phyloP scores from a whole-genome alignment of 305 asterid species.

The Salvia sclarea region DNA sequence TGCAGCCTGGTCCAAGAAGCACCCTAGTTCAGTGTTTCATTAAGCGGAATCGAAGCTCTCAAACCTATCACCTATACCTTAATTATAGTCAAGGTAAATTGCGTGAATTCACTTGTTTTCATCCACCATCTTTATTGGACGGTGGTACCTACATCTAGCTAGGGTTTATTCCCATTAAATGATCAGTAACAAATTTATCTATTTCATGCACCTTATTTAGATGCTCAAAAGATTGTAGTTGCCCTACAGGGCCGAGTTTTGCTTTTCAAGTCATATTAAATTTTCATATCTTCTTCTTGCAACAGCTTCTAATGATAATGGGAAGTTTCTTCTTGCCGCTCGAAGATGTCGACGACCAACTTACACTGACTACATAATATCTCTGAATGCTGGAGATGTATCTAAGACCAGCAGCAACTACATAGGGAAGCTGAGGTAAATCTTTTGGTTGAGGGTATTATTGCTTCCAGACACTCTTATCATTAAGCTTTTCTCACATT shows the following conservation, averaged over 20 bases:
- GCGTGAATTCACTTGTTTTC: not conserved
- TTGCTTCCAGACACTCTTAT: not conserved
- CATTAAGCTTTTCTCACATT: conserved; percentile 15
- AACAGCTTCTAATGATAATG: conserved; percentile 86
- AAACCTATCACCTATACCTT: conserved; percentile 76
- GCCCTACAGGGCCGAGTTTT: not conserved
- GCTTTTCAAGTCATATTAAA: not conserved
- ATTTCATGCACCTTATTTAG: not conserved
- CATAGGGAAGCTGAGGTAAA: conserved; percentile 85
- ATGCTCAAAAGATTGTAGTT: not conserved
- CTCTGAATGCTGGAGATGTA: conserved; percentile 74
- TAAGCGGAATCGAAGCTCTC: conserved; percentile 70
- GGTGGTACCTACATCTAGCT: not conserved
- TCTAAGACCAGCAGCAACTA: conserved; percentile 73
- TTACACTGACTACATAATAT: conserved; percentile 75
- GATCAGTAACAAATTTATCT: not conserved
- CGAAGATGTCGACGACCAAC: conserved; percentile 85
- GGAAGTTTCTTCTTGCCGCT: conserved; percentile 91
- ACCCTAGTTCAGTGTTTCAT: conserved; percentile 74
- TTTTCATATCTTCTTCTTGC: conserved; percentile 14
- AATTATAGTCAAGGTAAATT: conserved; percentile 64
- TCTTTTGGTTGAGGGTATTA: not conserved
- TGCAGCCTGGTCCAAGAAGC: conserved; percentile 94
- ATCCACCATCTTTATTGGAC: not conserved
- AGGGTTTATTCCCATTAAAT: conserved; percentile 7